These are phyloP conservation scores for Fusarium camptoceras DNA, from an alignment of 2,329 filamentous ascomycete species.

Conservation along the genomic window DNA sequence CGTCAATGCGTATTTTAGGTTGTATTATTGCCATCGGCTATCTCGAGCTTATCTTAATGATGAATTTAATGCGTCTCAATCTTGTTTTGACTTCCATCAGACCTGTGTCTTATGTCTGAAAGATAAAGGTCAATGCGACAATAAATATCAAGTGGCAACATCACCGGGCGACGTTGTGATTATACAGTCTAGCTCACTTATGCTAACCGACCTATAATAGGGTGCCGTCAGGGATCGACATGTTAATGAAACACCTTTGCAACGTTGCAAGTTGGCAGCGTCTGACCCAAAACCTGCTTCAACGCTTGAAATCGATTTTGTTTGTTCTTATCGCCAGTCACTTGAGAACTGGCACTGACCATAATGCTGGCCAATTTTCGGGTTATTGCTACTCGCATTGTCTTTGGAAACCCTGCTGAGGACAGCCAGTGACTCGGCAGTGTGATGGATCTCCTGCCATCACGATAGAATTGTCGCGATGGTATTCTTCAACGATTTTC, in stretches of 20 bases:
- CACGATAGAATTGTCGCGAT: neutral
- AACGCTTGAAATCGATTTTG: neutral
- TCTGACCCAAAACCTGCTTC: neutral
- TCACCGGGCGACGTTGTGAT: conserved; percentile 2
- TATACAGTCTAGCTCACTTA: neutral
- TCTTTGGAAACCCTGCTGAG: conserved; percentile 16
- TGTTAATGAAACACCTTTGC: conserved; percentile 6
- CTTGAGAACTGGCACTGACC: conserved; percentile 11
- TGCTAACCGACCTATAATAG: neutral
- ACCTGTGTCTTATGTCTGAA: neutral
- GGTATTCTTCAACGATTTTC: neutral
- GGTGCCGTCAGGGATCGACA: neutral
- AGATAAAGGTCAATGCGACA: neutral
- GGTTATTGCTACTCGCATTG: neutral
- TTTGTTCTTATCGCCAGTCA: conserved; percentile 3
- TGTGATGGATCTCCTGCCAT: neutral
- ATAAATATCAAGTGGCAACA: neutral
- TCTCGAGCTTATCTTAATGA: neutral
- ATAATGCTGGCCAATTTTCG: neutral
- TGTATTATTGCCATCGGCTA: neutral
- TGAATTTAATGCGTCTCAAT: neutral
- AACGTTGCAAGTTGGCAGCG: conserved; percentile 13
- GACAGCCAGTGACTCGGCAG: neutral
- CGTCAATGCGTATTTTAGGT: neutral
- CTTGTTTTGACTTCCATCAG: neutral